Percentiles rank a stretch among this genome's conserved stretches.
Evolutionary conservation across 2,329 filamentous ascomycete species (phyloP).

Genomic region (Laburnicola sp.): DNA sequence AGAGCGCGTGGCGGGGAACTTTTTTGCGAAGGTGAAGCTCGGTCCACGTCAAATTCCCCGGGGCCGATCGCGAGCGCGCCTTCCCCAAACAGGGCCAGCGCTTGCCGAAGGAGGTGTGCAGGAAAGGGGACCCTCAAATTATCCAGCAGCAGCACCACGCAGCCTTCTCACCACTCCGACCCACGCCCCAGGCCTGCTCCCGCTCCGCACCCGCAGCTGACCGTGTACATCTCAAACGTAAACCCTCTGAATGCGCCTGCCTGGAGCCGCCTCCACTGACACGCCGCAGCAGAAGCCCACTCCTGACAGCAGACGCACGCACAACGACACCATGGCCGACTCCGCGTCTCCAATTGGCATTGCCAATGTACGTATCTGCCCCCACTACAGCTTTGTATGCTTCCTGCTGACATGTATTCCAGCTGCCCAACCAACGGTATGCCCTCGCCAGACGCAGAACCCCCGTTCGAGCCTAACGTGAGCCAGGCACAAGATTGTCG

Average conservation of each 20-base stretch:
- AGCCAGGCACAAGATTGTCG: constrained; percentile 69
- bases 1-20: constrained; percentile 33
- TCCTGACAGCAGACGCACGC: constrained; percentile 19
- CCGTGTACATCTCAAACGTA: neutral
- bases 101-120: constrained; percentile 43
- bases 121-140: constrained; percentile 47
- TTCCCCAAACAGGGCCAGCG: constrained; percentile 43
- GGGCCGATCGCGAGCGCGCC: constrained; percentile 31
- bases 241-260: neutral
- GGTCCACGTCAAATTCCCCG: constrained; percentile 16
- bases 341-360: constrained; percentile 71
- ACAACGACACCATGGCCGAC: constrained; percentile 59
- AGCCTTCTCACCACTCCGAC: constrained; percentile 19
- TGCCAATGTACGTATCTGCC: constrained; percentile 64
- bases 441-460: constrained; percentile 24
- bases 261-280: constrained; percentile 22
- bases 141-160: constrained; percentile 36
- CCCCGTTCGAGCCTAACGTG: constrained; percentile 36
- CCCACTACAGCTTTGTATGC: constrained; percentile 1
- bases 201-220: constrained; percentile 9
- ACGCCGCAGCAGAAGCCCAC: constrained; percentile 20
- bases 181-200: constrained; percentile 11
- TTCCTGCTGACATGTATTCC: constrained; percentile 40
- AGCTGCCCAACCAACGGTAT: constrained; percentile 72
- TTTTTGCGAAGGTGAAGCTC: constrained; percentile 37